phyloP scores from a whole-genome alignment of 2,329 filamentous ascomycete species.

The Diaporthe ampelina region DNA sequence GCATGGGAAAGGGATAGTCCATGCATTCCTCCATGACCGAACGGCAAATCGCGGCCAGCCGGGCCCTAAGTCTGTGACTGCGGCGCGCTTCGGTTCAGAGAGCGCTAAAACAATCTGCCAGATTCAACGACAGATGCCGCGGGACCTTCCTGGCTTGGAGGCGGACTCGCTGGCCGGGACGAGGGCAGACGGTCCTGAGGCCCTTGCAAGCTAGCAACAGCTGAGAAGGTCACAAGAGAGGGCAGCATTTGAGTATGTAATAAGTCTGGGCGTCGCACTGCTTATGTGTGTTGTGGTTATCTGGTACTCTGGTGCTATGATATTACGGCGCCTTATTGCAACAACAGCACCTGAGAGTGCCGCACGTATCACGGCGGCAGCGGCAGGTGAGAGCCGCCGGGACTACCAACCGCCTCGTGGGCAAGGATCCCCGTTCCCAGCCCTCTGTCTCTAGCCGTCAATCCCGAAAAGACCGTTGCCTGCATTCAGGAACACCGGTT shows the following conservation, averaged over 20 bases:
- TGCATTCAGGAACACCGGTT: constrained; percentile 36
- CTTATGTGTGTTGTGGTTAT: not conserved
- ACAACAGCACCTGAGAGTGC: not conserved
- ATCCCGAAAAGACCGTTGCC: constrained; percentile 37
- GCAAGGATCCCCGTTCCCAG: constrained; percentile 37
- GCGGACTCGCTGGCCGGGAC: constrained; percentile 7
- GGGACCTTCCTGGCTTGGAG: constrained; percentile 10
- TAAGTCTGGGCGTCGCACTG: constrained; percentile 10
- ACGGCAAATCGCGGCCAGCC: not conserved
- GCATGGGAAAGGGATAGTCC: not conserved
- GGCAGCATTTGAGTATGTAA: not conserved
- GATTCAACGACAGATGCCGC: not conserved
- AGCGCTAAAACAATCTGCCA: not conserved
- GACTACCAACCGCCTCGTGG: constrained; percentile 22
- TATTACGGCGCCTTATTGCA: not conserved
- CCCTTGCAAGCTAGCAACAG: constrained; percentile 6
- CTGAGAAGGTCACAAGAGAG: not conserved
- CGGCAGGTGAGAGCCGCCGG: constrained; percentile 31
- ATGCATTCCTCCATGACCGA: not conserved
- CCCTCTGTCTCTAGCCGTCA: constrained; percentile 31
- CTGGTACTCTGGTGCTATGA: not conserved
- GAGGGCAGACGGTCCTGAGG: constrained; percentile 29
- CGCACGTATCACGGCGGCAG: not conserved
- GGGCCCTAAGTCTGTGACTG: not conserved
- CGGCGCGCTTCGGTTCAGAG: not conserved